These are phyloP conservation scores for Platanthera zijinensis DNA, from an alignment of 106 monocot species.

Conservation along the genomic window DNA sequence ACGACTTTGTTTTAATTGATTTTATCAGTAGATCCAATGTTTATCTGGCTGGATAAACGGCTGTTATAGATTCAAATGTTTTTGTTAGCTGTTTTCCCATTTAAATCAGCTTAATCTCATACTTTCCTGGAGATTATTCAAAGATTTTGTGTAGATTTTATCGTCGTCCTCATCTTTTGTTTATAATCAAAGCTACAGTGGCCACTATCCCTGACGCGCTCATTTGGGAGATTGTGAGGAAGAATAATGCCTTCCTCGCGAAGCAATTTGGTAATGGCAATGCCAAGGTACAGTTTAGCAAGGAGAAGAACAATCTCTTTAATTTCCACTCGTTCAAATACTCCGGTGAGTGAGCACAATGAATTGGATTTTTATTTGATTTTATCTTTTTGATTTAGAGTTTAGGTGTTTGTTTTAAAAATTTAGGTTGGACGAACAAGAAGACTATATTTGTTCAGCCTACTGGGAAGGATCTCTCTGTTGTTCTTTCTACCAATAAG, in stretches of 20 bases:
- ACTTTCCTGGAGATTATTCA: no score
- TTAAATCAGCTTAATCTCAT: no score
- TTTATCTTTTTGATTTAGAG: background rate
- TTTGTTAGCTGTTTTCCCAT: no score
- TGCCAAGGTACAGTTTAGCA: slow-evolving; percentile 70
- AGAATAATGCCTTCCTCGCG: slow-evolving; percentile 61
- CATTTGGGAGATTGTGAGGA: slow-evolving; percentile 77
- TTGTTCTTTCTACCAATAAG: slow-evolving; percentile 41
- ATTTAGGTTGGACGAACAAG: slow-evolving; percentile 55
- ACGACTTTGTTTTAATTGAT: no score
- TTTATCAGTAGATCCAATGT: no score
- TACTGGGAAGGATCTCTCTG: slow-evolving; percentile 37
- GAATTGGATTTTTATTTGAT: no score
- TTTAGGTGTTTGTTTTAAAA: background rate
- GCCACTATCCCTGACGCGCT: no score
- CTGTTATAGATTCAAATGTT: no score
- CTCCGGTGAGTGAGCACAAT: slow-evolving; percentile 44
- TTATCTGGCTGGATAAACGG: no score
- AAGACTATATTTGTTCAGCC: slow-evolving; percentile 51
- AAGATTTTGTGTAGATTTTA: no score
- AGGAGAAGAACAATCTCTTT: slow-evolving; percentile 66
- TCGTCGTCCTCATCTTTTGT: no score
- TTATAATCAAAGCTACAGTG: no score
- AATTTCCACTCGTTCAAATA: slow-evolving; percentile 65
- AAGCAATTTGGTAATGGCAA: slow-evolving; percentile 67